Conservation (phyloP, 1,284 basidiomycete species). For the Sporisorium sorghi region DNA sequence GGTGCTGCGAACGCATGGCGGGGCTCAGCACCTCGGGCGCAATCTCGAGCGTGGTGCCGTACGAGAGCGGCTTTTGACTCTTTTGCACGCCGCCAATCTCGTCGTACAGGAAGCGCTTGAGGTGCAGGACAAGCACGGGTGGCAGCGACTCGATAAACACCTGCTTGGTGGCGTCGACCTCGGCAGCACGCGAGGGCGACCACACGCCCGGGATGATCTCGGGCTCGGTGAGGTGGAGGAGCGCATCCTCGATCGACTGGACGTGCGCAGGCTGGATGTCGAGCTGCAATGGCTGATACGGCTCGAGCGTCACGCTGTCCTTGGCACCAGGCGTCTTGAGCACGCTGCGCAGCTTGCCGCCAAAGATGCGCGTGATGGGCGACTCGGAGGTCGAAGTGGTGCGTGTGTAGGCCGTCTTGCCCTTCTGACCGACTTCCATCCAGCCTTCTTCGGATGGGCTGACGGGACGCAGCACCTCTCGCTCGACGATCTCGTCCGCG, state of each 20-base stretch:
- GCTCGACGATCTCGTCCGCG: constrained; percentile 74
- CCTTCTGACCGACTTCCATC: constrained; percentile 93
- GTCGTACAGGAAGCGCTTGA: constrained; percentile 94
- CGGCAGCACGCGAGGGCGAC: constrained; percentile 62
- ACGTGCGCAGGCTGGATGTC: constrained; percentile 83
- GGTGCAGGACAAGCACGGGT: constrained; percentile 85
- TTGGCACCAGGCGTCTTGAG: constrained; percentile 82
- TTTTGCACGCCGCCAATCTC: constrained; percentile 85
- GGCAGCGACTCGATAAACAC: constrained; percentile 88
- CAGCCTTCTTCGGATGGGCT: constrained; percentile 73
- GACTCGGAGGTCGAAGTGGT: constrained; percentile 84
- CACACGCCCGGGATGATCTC: constrained; percentile 83
- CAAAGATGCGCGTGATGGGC: constrained; percentile 90
- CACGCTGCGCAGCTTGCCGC: constrained; percentile 90
- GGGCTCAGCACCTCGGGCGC: constrained; percentile 67
- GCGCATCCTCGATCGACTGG: constrained; percentile 83
- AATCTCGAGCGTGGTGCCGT: constrained; percentile 82
- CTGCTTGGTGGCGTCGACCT: constrained; percentile 86
- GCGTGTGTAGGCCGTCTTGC: constrained; percentile 83
- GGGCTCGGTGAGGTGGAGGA: constrained; percentile 81
- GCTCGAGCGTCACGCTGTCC: constrained; percentile 90
- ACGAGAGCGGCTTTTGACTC: constrained; percentile 83
- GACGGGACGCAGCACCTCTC: constrained; percentile 58
- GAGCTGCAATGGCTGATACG: constrained; percentile 88
- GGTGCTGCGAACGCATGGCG: constrained; percentile 57